Evolutionary conservation across 148 eudicot genomes (phyloP).

Genomic region (Gaultheria prostrata): DNA sequence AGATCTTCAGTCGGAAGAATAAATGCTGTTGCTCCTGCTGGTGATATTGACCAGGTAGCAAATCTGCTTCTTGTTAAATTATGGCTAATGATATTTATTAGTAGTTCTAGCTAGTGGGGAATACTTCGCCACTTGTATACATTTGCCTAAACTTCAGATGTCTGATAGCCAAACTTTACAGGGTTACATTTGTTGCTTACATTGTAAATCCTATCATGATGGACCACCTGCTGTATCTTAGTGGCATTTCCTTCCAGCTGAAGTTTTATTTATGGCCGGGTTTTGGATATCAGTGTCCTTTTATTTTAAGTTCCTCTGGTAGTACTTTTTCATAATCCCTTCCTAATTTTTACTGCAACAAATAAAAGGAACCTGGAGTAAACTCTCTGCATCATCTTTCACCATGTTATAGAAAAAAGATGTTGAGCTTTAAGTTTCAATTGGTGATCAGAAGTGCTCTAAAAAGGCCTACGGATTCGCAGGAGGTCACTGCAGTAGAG

Average conservation of each 20-base stretch:
- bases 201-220: neutral
- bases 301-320: neutral
- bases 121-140: neutral
- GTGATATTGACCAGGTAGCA: slow-evolving; percentile 62
- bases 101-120: neutral
- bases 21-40: slow-evolving; percentile 59
- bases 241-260: neutral
- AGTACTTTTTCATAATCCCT: neutral
- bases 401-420: neutral
- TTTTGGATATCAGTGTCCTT: neutral
- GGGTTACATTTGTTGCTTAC: neutral
- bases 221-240: neutral
- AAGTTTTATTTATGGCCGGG: neutral
- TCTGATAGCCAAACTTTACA: neutral
- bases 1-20: slow-evolving; percentile 83
- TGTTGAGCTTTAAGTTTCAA: neutral
- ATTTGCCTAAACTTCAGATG: neutral
- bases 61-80: neutral
- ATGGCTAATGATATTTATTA: neutral
- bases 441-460: neutral
- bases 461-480: slow-evolving; percentile 19
- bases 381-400: neutral
- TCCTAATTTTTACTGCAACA: neutral
- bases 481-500: slow-evolving; percentile 85
- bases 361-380: neutral